A percentile compares a stretch with the other conserved stretches of the same genome.
Conservation (phyloP, 495 filamentous ascomycete genomes). For the Podospora sp. region DNA sequence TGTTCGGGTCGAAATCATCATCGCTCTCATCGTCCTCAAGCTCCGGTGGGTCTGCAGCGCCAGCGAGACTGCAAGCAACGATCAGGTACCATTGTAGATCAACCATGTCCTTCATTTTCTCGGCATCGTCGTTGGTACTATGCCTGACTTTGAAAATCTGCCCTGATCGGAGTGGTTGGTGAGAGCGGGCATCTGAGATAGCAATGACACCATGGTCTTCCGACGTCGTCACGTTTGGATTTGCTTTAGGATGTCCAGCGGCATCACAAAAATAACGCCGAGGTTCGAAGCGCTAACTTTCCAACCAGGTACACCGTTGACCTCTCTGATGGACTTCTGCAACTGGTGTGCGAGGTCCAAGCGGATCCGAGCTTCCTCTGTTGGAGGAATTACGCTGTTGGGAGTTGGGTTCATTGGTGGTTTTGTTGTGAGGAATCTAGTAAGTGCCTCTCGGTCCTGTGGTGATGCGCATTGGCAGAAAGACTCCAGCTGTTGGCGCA, state of each 20-base stretch:
- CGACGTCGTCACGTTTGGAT: not conserved
- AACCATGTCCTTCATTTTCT: constrained; percentile 15
- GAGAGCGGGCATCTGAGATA: constrained; percentile 14
- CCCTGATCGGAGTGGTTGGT: constrained; percentile 12
- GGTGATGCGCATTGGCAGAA: constrained; percentile 7
- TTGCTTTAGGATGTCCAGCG: constrained; percentile 13
- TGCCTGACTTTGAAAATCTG: constrained; percentile 11
- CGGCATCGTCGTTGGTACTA: constrained; percentile 14
- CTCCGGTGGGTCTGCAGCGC: constrained; percentile 12
- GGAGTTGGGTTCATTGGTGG: constrained; percentile 7
- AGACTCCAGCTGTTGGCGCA: constrained; percentile 7
- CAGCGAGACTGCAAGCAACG: constrained; percentile 11
- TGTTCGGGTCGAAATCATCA: constrained; percentile 9
- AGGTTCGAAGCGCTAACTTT: constrained; percentile 9
- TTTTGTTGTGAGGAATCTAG: constrained; percentile 12
- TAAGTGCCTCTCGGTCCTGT: constrained; percentile 6
- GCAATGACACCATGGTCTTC: constrained; percentile 12
- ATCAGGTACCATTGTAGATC: constrained; percentile 14
- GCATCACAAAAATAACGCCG: constrained; percentile 8
- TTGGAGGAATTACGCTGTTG: constrained; percentile 9
- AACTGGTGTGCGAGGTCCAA: constrained; percentile 5
- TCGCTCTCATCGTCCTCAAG: constrained; percentile 13
- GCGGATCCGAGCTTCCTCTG: constrained; percentile 10
- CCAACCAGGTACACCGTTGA: constrained; percentile 5
- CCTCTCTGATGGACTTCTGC: constrained; percentile 6